Evolutionary conservation across 164 flowering plant species (phyloP).

Genomic region (Santalum album): DNA sequence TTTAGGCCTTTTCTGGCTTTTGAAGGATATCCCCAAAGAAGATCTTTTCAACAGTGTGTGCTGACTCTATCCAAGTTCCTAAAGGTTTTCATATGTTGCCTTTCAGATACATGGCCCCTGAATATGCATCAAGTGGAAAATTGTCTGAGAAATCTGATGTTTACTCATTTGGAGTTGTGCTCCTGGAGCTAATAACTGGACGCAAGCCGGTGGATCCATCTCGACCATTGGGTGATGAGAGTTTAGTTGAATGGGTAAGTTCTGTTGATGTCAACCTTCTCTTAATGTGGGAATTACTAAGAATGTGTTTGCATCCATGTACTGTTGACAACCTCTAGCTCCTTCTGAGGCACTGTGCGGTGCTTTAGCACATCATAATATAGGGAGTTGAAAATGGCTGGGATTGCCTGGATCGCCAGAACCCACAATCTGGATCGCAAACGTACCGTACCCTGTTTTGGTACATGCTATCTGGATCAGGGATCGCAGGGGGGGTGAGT

Average conservation of each 20-base stretch:
- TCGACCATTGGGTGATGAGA: conserved; percentile 71
- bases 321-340: too few species aligned
- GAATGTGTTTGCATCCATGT: too few species aligned
- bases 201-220: conserved; percentile 76
- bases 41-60: not conserved
- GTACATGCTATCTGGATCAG: too few species aligned
- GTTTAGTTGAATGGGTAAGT: conserved; percentile 76
- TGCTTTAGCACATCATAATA: not conserved
- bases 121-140: conserved; percentile 76
- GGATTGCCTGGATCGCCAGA: too few species aligned
- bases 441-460: too few species aligned
- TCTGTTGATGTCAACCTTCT: conserved; percentile 1
- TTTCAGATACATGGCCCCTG: conserved; percentile 79
- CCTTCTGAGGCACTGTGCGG: not conserved
- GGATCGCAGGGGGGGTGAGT: too few species aligned
- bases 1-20: not conserved
- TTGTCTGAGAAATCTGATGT: conserved; percentile 82
- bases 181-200: conserved; percentile 73
- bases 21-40: not conserved
- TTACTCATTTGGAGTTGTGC: conserved; percentile 74
- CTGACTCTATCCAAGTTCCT: not conserved
- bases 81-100: conserved; percentile 1
- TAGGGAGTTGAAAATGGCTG: too few species aligned
- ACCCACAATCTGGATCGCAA: too few species aligned
- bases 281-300: not conserved